Evolutionary conservation across 2,329 filamentous ascomycete genomes (phyloP), one percentile per base, ranked within the genome.

Genomic region (Cylindrodendrum hubeiense): DNA sequence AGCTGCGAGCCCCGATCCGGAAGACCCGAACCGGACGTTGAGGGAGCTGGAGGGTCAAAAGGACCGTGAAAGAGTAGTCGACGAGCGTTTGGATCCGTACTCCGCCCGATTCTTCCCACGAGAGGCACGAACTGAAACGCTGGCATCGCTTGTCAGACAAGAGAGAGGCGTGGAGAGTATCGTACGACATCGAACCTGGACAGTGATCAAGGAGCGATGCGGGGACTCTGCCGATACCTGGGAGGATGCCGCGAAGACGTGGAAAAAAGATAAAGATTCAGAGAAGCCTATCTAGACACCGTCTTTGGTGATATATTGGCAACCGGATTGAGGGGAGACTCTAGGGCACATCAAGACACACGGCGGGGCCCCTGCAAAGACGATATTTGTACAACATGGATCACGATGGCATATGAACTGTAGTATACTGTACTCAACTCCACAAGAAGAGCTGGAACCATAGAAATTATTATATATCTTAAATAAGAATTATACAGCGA

Each of bases 51-150:
- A 97, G 79, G 89, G 89, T 57, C 87, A 90, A 63, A 89, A 84
- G 72, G 89, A 92, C 67, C 85, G 90, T 51, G 91, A 95, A 74
- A 85, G 90, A 56, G 85, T 95, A 0, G 90, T 98, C 5, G 89
- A 98, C 77, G 96, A 98, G 81, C 85, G 96, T 60, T 79, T 98
- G 63, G 96, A 99, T 82, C 96, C 96, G 2, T 99, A 99, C 77
- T 95, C 92, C 10, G 92, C 85, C 7, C 85, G 95, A 24, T 97
- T 93, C 78, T 95, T 95, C 72, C 90, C 93, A 0, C 82, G 85
- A 55, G 94, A 98, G 80, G 86, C 93, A 15, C 86, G 94, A 68
- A 96, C 94, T 1, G 93, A 98, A 80, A 88, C 87, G 52, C 79
- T 99, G 66, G 94, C 94, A 10, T 86, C 85, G 44, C 77, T 95